Evolutionary conservation across 768 basidiomycete genomes (phyloP).

Genomic region (Melanogaster broomeanus): DNA sequence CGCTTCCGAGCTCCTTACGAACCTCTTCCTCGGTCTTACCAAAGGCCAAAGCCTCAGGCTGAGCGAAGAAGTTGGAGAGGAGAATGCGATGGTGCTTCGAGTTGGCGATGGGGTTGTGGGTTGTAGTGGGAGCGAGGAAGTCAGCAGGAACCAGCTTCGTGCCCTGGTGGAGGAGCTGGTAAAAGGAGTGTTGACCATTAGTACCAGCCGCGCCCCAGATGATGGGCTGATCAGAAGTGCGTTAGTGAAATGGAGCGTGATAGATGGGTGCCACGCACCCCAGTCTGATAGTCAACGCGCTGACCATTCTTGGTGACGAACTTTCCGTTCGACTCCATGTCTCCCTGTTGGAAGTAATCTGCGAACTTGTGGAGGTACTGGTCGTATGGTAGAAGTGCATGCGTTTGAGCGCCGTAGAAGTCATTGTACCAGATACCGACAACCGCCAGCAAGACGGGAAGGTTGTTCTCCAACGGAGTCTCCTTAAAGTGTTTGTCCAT

Average conservation of each 20-base stretch:
- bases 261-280: constrained; percentile 53
- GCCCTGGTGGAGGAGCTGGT: constrained; percentile 94
- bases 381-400: constrained; percentile 94
- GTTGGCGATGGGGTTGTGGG: constrained; percentile 83
- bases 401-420: constrained; percentile 96
- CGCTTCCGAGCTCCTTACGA: constrained; percentile 60
- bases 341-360: constrained; percentile 99
- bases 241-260: neutral
- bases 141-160: constrained; percentile 92
- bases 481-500: constrained; percentile 98
- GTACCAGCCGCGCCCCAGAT: constrained; percentile 99
- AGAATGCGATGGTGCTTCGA: constrained; percentile 98
- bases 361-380: constrained; percentile 99
- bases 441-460: constrained; percentile 88
- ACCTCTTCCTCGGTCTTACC: constrained; percentile 96
- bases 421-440: constrained; percentile 99
- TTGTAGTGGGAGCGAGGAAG: constrained; percentile 87
- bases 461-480: constrained; percentile 83
- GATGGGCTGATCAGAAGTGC: constrained; percentile 65
- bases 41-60: constrained; percentile 96
- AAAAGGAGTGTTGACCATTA: constrained; percentile 99
- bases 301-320: constrained; percentile 91
- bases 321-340: constrained; percentile 99
- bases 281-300: constrained; percentile 94
- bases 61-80: constrained; percentile 97